Base-by-base conservation (phyloP, 2,329 filamentous ascomycete species). In the Stagonosporopsis rhizophila region DNA sequence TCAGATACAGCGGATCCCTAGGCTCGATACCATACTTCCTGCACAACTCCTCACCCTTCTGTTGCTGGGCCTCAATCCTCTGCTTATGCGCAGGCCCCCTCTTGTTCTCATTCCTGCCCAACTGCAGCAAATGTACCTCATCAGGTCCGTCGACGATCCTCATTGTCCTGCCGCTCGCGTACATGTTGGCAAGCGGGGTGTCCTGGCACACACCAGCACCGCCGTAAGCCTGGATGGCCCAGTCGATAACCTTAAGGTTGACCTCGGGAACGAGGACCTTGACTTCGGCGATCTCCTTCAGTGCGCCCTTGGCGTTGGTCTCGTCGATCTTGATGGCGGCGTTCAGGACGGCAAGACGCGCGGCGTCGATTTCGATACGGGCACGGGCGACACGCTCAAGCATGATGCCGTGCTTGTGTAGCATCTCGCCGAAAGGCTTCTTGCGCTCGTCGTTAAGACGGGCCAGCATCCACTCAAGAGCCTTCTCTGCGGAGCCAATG, bases 291-390 rank as follows among this genome's bases (percentile, higher is more conserved):
- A 99, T 99, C 77, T 98, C 92, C 76, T 89, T 92, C 59, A 97
- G 85, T 0, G 94, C 92, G 63, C 87, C 86, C 82, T 98, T 98
- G 67, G 95, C 90, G 65, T 94, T 89, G 19, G 88, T 85, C 65
- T 90, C 85, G 79, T 99, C 95, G 81, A 99, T 98, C 80, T 91
- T 92, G 77, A 96, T 89, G 58, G 95, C 95, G 1, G 95, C 95
- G 78, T 98, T 97, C 62, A 97, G 87, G 7, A 98, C 95, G 37
- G 95, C 79, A 11, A 99, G 85, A 32, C 95, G 90, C 0, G 94
- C 91, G 1, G 93, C 87, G 76, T 98, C 94, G 71, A 99, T 96
- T 73, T 98, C 94, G 66, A 98, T 88, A 27, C 95, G 89, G 1
- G 92, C 95, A 72, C 88, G 90, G 39, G 95, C 95, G 34, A 98